These are phyloP conservation scores for Plasmodium inui DNA, from an alignment of 169 alveolate species.

Conservation along the genomic window DNA sequence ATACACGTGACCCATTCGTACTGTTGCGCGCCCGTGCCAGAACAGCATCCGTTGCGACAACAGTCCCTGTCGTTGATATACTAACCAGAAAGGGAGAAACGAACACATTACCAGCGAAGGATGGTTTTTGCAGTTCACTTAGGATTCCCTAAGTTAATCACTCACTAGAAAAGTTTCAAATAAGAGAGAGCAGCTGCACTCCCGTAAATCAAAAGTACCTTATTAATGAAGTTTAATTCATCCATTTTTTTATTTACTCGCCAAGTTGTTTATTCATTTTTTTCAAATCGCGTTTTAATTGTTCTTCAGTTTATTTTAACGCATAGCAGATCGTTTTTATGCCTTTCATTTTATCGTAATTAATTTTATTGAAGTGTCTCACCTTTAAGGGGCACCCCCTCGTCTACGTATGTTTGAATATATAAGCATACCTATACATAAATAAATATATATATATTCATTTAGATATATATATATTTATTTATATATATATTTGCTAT, in stretches of 20 bases:
- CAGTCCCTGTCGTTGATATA: background rate
- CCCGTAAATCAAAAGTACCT: background rate
- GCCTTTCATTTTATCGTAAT: background rate
- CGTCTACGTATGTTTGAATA: background rate
- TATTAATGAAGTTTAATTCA: background rate
- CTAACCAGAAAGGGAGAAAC: background rate
- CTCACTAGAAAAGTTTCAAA: background rate
- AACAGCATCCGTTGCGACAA: background rate
- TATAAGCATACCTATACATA: background rate
- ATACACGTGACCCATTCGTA: background rate
- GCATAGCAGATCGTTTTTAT: background rate
- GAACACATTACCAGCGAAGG: background rate
- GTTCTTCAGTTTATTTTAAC: background rate
- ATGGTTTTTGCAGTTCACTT: constrained; percentile 9
- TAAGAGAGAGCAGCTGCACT: background rate
- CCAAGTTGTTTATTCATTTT: background rate
- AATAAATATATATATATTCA: no score
- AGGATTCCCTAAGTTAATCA: constrained; percentile 7
- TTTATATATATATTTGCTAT: no score
- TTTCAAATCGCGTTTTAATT: background rate
- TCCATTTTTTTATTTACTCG: background rate
- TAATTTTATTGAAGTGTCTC: background rate
- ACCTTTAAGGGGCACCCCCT: background rate
- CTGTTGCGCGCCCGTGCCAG: background rate
- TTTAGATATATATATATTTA: no score